phyloP scores from a whole-genome alignment of 768 basidiomycete genomes.

The Russula brevipes region DNA sequence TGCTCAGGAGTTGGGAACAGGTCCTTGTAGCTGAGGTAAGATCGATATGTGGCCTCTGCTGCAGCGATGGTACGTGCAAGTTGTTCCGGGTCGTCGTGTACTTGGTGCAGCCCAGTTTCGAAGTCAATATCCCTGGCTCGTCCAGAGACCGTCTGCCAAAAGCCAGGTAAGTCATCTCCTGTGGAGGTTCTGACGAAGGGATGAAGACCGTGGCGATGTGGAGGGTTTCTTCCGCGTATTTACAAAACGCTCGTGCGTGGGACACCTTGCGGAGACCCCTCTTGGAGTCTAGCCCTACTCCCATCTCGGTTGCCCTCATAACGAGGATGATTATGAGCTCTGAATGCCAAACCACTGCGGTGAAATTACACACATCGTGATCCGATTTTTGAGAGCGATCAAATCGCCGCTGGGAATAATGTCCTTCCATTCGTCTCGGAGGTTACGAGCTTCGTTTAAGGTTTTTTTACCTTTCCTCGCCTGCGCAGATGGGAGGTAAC shows the following conservation, averaged over 20 bases:
- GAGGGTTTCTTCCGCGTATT: slow-evolving; percentile 9
- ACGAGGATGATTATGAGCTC: background rate
- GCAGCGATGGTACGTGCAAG: background rate
- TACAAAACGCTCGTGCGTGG: slow-evolving; percentile 6
- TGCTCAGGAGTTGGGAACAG: background rate
- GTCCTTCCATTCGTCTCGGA: slow-evolving; percentile 7
- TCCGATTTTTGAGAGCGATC: slow-evolving; percentile 4
- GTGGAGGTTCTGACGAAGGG: background rate
- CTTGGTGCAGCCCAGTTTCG: background rate
- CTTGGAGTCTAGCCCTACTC: slow-evolving; percentile 6
- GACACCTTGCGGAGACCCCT: slow-evolving; percentile 5
- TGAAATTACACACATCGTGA: background rate
- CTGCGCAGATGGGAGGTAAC: slow-evolving; percentile 8
- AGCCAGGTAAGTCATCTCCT: background rate
- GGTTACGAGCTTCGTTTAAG: slow-evolving; percentile 10
- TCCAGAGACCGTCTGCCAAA: slow-evolving; percentile 13
- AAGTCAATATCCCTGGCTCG: slow-evolving; percentile 2
- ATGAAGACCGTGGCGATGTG: slow-evolving; percentile 3
- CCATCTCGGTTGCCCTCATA: background rate
- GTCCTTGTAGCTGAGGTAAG: background rate
- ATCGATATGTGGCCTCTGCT: too few relatives aligned
- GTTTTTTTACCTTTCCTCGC: slow-evolving; percentile 8
- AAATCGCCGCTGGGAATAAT: background rate
- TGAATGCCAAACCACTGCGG: background rate
- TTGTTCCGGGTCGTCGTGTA: background rate